Conservation (phyloP, 2,329 filamentous ascomycete species). For the Fusarium neocosmosporiellum region DNA sequence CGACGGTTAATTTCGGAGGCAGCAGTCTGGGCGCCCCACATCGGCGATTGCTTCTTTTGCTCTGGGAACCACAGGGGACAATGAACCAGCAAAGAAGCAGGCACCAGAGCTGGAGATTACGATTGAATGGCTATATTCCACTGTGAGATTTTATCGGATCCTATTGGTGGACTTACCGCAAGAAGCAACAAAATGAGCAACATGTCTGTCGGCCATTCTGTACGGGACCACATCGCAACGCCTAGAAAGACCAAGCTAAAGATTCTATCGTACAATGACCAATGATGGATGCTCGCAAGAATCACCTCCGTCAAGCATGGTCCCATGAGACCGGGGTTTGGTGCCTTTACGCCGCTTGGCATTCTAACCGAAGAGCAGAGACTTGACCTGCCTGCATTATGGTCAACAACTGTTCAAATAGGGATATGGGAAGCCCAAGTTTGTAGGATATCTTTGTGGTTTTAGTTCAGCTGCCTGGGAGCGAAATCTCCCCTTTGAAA, state of each 20-base stretch:
- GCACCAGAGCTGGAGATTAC: background rate
- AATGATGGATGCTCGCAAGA: background rate
- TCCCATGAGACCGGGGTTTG: background rate
- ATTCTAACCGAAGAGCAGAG: background rate
- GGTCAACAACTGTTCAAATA: background rate
- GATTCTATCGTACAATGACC: background rate
- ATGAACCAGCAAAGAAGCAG: background rate
- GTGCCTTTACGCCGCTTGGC: background rate
- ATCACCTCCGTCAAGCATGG: background rate
- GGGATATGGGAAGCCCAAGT: background rate
- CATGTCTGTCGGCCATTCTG: background rate
- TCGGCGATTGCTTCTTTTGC: background rate
- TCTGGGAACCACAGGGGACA: background rate
- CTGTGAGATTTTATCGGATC: background rate
- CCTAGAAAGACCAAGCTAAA: background rate
- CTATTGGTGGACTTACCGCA: background rate
- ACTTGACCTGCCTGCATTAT: background rate
- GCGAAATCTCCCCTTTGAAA: background rate
- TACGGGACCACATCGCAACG: background rate
- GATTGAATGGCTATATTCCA: background rate
- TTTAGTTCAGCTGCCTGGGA: background rate
- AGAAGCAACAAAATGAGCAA: background rate
- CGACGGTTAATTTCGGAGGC: background rate
- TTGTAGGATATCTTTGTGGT: background rate
- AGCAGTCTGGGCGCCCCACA: background rate